Evolutionary conservation across 371 early-diverging fungal genomes (phyloP), one percentile per base, ranked within the genome.

Genomic region (Mucor plumbeus): DNA sequence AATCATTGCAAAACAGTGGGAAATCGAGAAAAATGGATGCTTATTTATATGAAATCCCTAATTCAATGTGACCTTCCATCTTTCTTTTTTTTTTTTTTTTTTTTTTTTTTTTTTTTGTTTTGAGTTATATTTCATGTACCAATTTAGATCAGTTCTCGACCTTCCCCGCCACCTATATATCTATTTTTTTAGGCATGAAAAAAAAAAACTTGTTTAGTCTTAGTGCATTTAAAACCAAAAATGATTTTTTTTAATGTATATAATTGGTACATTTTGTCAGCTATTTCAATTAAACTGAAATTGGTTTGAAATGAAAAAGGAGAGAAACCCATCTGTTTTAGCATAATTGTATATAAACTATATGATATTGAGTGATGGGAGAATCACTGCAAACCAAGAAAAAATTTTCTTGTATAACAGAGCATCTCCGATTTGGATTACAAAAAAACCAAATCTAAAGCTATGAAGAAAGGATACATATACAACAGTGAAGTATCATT

Each of bases 121-220:
- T 36, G 57, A 56, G 57, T 56, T 56, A 56, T 19, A 35, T 56
- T 9, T 56, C n/a, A 56, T 53, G 53, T 31, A 53, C 53, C 31
- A 53, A 31, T 53, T 53, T 53, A 53, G 53, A 53, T 53, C 53
- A 53, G 53, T 53, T 53, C 53, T 53, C 53, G 53, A 53, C 53
- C 53, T 31, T 13, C 50, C 9, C 38, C 38, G 5, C 5, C 4
- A 38, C 38, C 38, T 38, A 38, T 9, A 6, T 36, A 26, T 38
- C 5, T 38, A 5, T 38, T 38, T 38, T 38, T 38, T 11, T 11
- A 36, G 5, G 38, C 11, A 38, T 38, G 11, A 4, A 11, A 26
- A 38, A 11, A 11, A 50, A 50, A 53, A 53, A 53, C 53, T 53
- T 53, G 53, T 53, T 53, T 53, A 53, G 53, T 26, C 53, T 13